A percentile compares a stretch with the other conserved stretches of the same genome.
Evolutionary conservation across 2,329 filamentous ascomycete species (phyloP).

Genomic region (Ophiosphaerella herpotricha): DNA sequence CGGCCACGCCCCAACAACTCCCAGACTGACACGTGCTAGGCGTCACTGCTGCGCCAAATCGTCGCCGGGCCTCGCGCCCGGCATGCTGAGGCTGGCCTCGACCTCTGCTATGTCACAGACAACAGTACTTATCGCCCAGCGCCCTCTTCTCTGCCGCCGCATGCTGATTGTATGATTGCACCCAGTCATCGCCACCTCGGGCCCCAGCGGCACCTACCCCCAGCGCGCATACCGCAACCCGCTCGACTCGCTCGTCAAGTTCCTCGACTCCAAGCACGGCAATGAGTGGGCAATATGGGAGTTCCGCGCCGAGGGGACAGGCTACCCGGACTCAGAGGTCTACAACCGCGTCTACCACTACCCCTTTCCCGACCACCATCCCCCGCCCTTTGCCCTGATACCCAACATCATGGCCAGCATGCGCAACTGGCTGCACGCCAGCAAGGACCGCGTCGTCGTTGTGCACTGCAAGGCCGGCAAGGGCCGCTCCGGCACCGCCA

Average conservation of each 20-base stretch:
- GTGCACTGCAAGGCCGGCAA: slow-evolving; percentile 98
- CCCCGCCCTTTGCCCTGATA: slow-evolving; percentile 87
- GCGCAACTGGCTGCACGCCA: slow-evolving; percentile 75
- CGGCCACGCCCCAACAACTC: not conserved
- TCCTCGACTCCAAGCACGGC: slow-evolving; percentile 80
- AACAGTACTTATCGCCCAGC: slow-evolving; percentile 55
- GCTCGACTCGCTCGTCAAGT: slow-evolving; percentile 81
- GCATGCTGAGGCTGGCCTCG: slow-evolving; percentile 85
- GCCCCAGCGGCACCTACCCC: slow-evolving; percentile 86
- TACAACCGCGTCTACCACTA: slow-evolving; percentile 86
- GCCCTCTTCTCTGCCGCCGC: slow-evolving; percentile 45
- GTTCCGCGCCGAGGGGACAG: slow-evolving; percentile 94
- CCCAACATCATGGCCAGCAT: slow-evolving; percentile 90
- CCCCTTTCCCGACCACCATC: slow-evolving; percentile 96
- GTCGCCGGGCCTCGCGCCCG: slow-evolving; percentile 84
- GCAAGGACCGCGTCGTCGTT: slow-evolving; percentile 71
- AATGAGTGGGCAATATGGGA: slow-evolving; percentile 95
- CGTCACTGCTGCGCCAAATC: slow-evolving; percentile 77
- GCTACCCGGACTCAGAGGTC: slow-evolving; percentile 89
- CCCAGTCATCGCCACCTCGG: slow-evolving; percentile 72
- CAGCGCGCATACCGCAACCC: slow-evolving; percentile 94
- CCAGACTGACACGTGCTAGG: slow-evolving; percentile 21
- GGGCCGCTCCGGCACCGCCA: slow-evolving; percentile 85
- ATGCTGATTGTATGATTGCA: slow-evolving; percentile 44
- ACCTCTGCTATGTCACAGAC: slow-evolving; percentile 94